Percentiles rank a stretch among this genome's conserved stretches.
Evolutionary conservation across 192 early-diverging fungal species (phyloP).

Genomic region (Ambispora gerdemannii): DNA sequence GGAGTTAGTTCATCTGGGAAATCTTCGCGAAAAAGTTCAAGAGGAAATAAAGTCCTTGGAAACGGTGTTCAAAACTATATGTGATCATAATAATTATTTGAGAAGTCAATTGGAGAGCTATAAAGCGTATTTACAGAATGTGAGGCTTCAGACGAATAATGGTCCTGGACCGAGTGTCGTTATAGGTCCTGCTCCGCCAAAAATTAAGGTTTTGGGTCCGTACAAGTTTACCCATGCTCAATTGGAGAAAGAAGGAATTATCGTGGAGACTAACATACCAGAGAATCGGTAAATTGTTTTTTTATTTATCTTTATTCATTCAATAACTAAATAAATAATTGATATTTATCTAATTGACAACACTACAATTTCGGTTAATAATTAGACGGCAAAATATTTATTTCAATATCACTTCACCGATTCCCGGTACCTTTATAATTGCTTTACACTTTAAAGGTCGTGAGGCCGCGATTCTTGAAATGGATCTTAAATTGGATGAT

Average conservation of each 20-base stretch:
- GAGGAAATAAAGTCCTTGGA: conserved; percentile 76
- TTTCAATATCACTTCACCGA: conserved; percentile 84
- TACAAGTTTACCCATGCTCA: conserved; percentile 80
- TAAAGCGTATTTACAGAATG: conserved; percentile 93
- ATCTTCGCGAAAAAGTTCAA: conserved; percentile 82
- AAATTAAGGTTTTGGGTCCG: conserved; percentile 60
- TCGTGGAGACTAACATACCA: conserved; percentile 86
- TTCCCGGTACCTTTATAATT: conserved; percentile 87
- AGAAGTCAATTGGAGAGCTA: conserved; percentile 87
- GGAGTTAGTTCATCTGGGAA: conserved; percentile 88
- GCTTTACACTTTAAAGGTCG: conserved; percentile 86
- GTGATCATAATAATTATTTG: conserved; percentile 92
- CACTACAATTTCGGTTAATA: background rate
- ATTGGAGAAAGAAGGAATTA: conserved; percentile 90
- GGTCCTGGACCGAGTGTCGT: conserved; percentile 52
- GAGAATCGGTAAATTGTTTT: conserved; percentile 65
- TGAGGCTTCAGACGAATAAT: conserved; percentile 73
- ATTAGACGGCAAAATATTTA: conserved; percentile 75
- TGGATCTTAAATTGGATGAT: conserved; percentile 91
- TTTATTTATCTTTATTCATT: background rate
- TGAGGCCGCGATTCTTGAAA: conserved; percentile 89
- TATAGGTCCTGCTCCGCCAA: conserved; percentile 48
- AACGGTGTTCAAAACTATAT: conserved; percentile 86
- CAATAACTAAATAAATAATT: background rate
- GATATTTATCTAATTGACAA: conserved; percentile 15